A percentile compares a stretch with the other conserved stretches of the same genome.
These are phyloP conservation scores for Neonectria ditissima DNA, from an alignment of 2,329 filamentous ascomycete genomes.

Conservation along the genomic window DNA sequence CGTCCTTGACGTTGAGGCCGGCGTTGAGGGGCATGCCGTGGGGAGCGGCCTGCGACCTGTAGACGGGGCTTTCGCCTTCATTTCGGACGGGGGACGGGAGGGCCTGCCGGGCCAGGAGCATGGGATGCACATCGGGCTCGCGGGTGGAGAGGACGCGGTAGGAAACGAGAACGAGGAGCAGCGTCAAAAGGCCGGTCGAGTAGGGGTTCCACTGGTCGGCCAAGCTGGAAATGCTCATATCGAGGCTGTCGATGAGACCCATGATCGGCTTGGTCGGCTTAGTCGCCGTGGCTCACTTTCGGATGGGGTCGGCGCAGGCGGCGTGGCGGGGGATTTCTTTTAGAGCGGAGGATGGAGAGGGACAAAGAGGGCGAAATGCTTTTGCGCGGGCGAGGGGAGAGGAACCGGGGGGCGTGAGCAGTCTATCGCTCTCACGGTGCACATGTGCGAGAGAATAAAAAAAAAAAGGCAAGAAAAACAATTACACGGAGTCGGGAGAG, in stretches of 20 bases:
- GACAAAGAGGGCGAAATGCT: neutral
- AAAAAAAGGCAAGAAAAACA: slow-evolving; percentile 4
- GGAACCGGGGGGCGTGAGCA: neutral
- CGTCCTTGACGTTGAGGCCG: slow-evolving; percentile 85
- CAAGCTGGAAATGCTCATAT: slow-evolving; percentile 75
- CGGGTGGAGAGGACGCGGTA: slow-evolving; percentile 77
- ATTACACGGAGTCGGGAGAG: slow-evolving; percentile 7
- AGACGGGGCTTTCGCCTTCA: slow-evolving; percentile 85
- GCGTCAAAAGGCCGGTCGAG: slow-evolving; percentile 76
- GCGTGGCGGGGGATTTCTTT: neutral
- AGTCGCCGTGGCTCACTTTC: slow-evolving; percentile 10
- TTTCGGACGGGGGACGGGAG: slow-evolving; percentile 82
- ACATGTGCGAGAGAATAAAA: neutral
- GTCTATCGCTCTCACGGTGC: slow-evolving; percentile 9
- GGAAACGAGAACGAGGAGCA: slow-evolving; percentile 74
- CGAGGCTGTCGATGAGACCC: slow-evolving; percentile 70
- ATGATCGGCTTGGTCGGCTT: slow-evolving; percentile 45
- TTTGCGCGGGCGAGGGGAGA: neutral
- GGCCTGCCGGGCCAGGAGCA: slow-evolving; percentile 88
- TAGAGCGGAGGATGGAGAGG: neutral
- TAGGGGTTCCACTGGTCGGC: slow-evolving; percentile 85
- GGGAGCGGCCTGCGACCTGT: slow-evolving; percentile 85
- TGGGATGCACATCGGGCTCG: slow-evolving; percentile 92
- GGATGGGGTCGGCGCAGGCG: neutral
- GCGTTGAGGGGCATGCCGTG: slow-evolving; percentile 84